Conservation (phyloP, 352 stramenopile genomes). For the Globisporangium apiculatum region DNA sequence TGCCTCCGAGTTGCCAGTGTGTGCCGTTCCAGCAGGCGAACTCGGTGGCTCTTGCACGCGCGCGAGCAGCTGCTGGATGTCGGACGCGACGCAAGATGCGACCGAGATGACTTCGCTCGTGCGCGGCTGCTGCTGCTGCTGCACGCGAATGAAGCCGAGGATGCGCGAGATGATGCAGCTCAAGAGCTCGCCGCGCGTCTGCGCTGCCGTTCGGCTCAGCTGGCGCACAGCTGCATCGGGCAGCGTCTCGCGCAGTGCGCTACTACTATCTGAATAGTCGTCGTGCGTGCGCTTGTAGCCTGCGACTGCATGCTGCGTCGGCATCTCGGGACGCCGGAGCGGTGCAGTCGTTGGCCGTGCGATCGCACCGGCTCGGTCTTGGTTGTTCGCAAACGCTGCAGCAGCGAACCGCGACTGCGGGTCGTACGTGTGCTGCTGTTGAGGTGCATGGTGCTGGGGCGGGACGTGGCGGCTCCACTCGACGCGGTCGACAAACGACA, state of each 20-base stretch:
- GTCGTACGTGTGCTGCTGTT: conserved; percentile 10
- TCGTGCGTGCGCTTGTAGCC: conserved; percentile 11
- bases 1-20: conserved; percentile 37
- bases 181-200: conserved; percentile 57
- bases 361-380: conserved; percentile 5
- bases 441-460: conserved; percentile 9
- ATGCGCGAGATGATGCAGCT: conserved; percentile 61
- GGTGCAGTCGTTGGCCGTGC: neutral
- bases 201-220: conserved; percentile 45
- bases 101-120: conserved; percentile 31
- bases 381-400: conserved; percentile 4
- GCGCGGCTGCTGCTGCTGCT: conserved; percentile 26
- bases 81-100: conserved; percentile 38
- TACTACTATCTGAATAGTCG: neutral
- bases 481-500: conserved; percentile 16
- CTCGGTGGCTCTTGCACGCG: conserved; percentile 34
- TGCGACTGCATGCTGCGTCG: neutral
- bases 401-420: conserved; percentile 10
- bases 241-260: conserved; percentile 1
- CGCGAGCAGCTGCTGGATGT: conserved; percentile 58
- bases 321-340: neutral
- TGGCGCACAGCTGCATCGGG: conserved; percentile 56
- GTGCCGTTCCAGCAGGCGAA: conserved; percentile 7
- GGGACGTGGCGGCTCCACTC: conserved; percentile 28
- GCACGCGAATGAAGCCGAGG: conserved; percentile 53